These are phyloP conservation scores for Epicoccum nigrum DNA, from an alignment of 2,329 filamentous ascomycete genomes.

Conservation along the genomic window DNA sequence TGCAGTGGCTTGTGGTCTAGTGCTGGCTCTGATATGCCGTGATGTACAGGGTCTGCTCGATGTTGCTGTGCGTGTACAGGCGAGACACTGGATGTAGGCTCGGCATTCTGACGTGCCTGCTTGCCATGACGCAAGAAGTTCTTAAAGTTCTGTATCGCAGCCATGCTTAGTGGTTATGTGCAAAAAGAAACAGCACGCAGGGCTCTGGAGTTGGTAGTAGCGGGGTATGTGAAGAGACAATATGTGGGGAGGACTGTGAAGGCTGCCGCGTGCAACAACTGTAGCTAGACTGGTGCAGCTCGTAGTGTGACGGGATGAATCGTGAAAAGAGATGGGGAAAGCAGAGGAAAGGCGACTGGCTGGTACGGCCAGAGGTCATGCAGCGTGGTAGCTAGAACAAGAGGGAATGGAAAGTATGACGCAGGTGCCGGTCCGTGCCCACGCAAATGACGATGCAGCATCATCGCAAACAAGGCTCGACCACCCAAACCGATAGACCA, in stretches of 20 bases:
- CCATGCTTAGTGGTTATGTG: constrained; percentile 55
- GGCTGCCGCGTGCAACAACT: constrained; percentile 25
- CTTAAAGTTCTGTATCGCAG: constrained; percentile 90
- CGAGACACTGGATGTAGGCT: constrained; percentile 68
- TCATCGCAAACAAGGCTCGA: constrained; percentile 23
- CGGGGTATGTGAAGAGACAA: constrained; percentile 27
- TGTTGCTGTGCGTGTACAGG: constrained; percentile 67
- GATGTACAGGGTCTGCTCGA: constrained; percentile 60
- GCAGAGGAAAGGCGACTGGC: constrained; percentile 22
- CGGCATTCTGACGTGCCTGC: constrained; percentile 77
- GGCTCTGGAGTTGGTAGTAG: constrained; percentile 23
- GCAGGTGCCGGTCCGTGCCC: constrained; percentile 20
- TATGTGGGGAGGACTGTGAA: constrained; percentile 14
- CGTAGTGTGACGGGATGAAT: constrained; percentile 21
- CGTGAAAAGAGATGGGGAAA: constrained; percentile 20
- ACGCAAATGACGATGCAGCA: constrained; percentile 35
- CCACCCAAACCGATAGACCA: constrained; percentile 10
- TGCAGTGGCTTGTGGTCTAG: constrained; percentile 63
- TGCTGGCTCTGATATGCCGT: constrained; percentile 62
- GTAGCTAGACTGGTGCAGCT: constrained; percentile 20
- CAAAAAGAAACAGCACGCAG: constrained; percentile 8
- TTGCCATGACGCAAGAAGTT: constrained; percentile 99
- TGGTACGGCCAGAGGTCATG: constrained; percentile 30
- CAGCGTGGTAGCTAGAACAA: constrained; percentile 33
- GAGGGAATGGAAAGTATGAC: constrained; percentile 26